phyloP scores from a whole-genome alignment of 306 rosid species.

The Crotalaria pallida region DNA sequence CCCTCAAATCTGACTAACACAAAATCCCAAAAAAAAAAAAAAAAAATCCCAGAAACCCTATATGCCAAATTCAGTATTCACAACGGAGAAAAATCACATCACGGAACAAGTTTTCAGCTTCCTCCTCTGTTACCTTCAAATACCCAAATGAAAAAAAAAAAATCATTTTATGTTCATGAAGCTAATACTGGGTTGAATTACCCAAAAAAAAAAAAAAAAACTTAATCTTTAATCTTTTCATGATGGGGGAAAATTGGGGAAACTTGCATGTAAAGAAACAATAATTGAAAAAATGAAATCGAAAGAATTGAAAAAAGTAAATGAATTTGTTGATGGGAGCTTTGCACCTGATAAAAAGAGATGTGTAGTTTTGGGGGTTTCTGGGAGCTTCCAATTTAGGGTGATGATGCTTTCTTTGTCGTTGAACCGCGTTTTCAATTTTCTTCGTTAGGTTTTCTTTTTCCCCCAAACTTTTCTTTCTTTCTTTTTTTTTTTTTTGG shows the following conservation, averaged over 20 bases:
- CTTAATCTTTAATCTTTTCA: background rate
- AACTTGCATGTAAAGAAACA: conserved; percentile 53
- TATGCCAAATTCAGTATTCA: background rate
- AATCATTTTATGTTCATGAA: background rate
- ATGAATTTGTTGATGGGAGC: background rate
- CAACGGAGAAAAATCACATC: conserved; percentile 21
- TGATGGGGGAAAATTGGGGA: background rate
- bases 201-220: background rate
- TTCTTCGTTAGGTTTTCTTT: background rate
- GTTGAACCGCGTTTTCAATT: conserved; percentile 30
- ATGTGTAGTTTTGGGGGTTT: too few relatives aligned
- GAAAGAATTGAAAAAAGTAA: background rate
- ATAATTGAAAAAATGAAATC: conserved; percentile 6
- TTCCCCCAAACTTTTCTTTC: background rate
- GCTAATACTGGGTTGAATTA: too few relatives aligned
- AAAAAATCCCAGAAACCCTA: background rate
- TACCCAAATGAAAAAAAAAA: conserved; percentile 1
- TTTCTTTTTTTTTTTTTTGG: too few relatives aligned
- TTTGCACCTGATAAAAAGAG: background rate
- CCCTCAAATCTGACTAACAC: conserved; percentile 1
- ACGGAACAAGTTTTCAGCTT: conserved; percentile 17
- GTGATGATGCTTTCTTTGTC: conserved; percentile 24
- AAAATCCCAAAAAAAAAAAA: conserved; percentile 13
- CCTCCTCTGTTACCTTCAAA: background rate
- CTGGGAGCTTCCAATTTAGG: conserved; percentile 5